A percentile compares a stretch with the other conserved stretches of the same genome.
Conservation (phyloP, 345 rosid genomes). For the Gossypium raimondii region DNA sequence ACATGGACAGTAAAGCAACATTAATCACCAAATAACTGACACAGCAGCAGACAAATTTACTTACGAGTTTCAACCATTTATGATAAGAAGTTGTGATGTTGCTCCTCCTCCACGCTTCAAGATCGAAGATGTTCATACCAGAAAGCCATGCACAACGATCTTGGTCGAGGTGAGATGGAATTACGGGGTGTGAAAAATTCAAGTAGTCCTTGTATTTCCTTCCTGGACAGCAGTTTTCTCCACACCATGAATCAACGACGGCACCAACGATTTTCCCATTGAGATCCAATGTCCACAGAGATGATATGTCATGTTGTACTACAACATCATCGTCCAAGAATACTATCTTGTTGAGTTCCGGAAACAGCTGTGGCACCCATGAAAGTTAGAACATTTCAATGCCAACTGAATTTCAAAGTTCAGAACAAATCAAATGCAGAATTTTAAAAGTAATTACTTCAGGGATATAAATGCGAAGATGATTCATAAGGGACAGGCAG, state of each 20-base stretch:
- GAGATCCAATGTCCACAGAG: slow-evolving; percentile 77
- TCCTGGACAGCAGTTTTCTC: slow-evolving; percentile 76
- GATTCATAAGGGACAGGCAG: slow-evolving; percentile 70
- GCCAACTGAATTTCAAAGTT: slow-evolving; percentile 8
- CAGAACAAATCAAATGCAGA: slow-evolving; percentile 14
- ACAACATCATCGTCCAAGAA: slow-evolving; percentile 93
- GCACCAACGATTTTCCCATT: slow-evolving; percentile 75
- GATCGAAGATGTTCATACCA: slow-evolving; percentile 85
- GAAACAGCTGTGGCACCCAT: slow-evolving; percentile 71
- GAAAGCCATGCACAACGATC: slow-evolving; percentile 79
- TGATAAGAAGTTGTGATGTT: slow-evolving; percentile 61
- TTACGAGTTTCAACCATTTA: slow-evolving; percentile 67
- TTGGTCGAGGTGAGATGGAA: slow-evolving; percentile 52
- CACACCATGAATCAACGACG: slow-evolving; percentile 66
- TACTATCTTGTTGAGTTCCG: slow-evolving; percentile 80
- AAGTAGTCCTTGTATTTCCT: slow-evolving; percentile 72
- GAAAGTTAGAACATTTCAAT: slow-evolving; percentile 34
- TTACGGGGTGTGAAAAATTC: slow-evolving; percentile 72
- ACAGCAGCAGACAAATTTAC: slow-evolving; percentile 20
- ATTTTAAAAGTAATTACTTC: slow-evolving; percentile 42
- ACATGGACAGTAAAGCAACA: background rate
- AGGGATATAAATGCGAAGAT: slow-evolving; percentile 75
- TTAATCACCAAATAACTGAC: background rate
- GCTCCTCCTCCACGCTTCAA: slow-evolving; percentile 75
- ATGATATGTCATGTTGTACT: slow-evolving; percentile 74